Base-by-base conservation (phyloP, 768 basidiomycete species). In the Phanerodontia chrysosporium region DNA sequence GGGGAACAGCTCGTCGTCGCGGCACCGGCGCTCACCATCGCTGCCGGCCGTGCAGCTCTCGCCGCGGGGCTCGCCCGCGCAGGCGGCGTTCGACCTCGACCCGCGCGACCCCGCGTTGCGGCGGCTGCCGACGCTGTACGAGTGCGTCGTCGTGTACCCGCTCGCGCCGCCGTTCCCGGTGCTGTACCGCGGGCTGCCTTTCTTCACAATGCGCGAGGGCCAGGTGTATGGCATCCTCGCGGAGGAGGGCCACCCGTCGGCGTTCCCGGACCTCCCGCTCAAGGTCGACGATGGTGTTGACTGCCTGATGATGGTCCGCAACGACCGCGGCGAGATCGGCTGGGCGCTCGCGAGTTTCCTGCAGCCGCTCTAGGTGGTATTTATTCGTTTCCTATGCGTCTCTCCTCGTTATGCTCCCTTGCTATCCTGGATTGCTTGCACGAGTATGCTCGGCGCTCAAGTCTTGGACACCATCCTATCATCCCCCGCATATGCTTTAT, bases 301-400 rank as follows among this genome's bases (percentile, higher is more conserved):
- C 64, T 92, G 90, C 72, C 73, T 93, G 61, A 72, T 93, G 55
- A 78, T 92, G 25, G 89, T 86, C 61, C 75, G 89, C 45, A 82
- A 87, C 69, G 70, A 66, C 32, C 57, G 61, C 3, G 80, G 82
- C 12, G 76, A 79, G 10, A 78, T 92, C 18, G 90, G 90, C 0
- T 92, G 91, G 91, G 86, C 86, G 2, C 70, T 93, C 61, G 90
- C 90, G 35, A 92, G 90, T 69, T 93, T 91, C 72, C 70, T 92
- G 69, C 78, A 86, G 27, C 88, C 88, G 9, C 65, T 85, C 58
- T 79, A 35, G 78, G 62, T 73, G 71, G 64, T 68, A 18, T 52
- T 22, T 55, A 42, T 42, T 18, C 4, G 4, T 42, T n/a, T n/a
- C n/a, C n/a, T n/a, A n/a, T n/a, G n/a, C n/a, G n/a, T n/a, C n/a